These are phyloP conservation scores for Turnera subulata DNA, from an alignment of 345 rosid species.

Conservation along the genomic window DNA sequence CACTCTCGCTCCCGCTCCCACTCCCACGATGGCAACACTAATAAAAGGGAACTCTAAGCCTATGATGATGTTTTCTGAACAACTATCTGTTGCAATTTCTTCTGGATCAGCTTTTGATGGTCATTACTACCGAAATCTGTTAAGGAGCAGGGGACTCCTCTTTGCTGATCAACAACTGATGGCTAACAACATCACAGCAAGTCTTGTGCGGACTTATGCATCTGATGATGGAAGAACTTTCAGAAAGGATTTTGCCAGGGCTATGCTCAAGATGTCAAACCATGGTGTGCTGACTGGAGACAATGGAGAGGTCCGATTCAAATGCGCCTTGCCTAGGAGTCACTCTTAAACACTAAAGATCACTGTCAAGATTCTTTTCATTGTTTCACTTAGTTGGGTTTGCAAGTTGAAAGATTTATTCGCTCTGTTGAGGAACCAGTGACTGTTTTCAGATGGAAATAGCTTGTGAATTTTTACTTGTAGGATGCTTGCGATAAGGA, in stretches of 20 bases:
- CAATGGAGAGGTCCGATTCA: slow-evolving; percentile 29
- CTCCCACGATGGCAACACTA: slow-evolving; percentile 12
- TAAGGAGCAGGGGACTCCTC: slow-evolving; percentile 44
- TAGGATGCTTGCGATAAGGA: too few relatives aligned
- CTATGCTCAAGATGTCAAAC: slow-evolving; percentile 47
- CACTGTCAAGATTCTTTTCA: neutral
- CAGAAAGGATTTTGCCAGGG: slow-evolving; percentile 37
- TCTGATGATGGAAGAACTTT: slow-evolving; percentile 34
- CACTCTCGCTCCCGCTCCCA: too few relatives aligned
- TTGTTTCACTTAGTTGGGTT: neutral
- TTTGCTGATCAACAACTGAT: slow-evolving; percentile 48
- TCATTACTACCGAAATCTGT: slow-evolving; percentile 39
- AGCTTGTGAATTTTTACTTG: neutral
- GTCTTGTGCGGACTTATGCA: slow-evolving; percentile 27
- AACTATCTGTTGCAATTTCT: slow-evolving; percentile 19
- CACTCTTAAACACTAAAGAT: neutral
- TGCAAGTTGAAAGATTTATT: too few relatives aligned
- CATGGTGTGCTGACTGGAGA: slow-evolving; percentile 31
- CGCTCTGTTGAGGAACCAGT: too few relatives aligned
- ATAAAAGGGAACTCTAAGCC: slow-evolving; percentile 2
- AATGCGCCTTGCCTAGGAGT: slow-evolving; percentile 13
- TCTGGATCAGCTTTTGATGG: slow-evolving; percentile 35
- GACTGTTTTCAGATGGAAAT: neutral
- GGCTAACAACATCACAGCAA: slow-evolving; percentile 41
- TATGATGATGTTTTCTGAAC: slow-evolving; percentile 9